Conservation (phyloP, 2,329 filamentous ascomycete species). For the Aspergillus hiratsukae region DNA sequence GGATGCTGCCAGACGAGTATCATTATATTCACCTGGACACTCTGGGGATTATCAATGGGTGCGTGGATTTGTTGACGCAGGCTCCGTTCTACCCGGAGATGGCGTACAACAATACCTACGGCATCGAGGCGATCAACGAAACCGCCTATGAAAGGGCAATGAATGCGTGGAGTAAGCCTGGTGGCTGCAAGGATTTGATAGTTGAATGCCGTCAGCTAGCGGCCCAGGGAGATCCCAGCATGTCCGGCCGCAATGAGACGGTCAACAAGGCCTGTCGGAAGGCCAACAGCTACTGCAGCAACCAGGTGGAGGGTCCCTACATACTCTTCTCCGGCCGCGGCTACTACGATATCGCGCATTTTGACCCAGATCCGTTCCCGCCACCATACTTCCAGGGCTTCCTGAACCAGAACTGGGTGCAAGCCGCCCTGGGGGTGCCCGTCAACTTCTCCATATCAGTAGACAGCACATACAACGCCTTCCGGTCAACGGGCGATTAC, state of each 20-base stretch:
- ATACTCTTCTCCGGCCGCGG: constrained; percentile 41
- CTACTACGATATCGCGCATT: constrained; percentile 56
- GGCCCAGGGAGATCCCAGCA: constrained; percentile 46
- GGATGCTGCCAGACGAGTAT: constrained; percentile 23
- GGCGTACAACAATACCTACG: constrained; percentile 57
- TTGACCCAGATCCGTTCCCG: constrained; percentile 50
- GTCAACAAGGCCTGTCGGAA: constrained; percentile 44
- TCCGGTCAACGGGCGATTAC: constrained; percentile 47
- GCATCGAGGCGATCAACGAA: constrained; percentile 49
- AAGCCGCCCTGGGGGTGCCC: constrained; percentile 55
- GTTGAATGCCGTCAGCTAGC: constrained; percentile 48
- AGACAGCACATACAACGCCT: constrained; percentile 43
- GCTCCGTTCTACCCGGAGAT: constrained; percentile 48
- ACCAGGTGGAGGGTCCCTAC: constrained; percentile 45
- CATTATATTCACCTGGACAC: constrained; percentile 48
- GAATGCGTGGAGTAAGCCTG: constrained; percentile 40
- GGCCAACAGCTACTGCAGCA: constrained; percentile 45
- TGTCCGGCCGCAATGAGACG: constrained; percentile 41
- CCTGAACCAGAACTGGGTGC: constrained; percentile 55
- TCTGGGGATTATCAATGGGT: constrained; percentile 54
- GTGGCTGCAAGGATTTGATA: constrained; percentile 54
- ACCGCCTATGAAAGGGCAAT: constrained; percentile 45
- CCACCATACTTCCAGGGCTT: constrained; percentile 51
- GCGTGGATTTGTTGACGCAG: constrained; percentile 49
- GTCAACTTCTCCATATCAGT: constrained; percentile 53